Base-by-base conservation (phyloP, 805 yeast genomes). In the Wickerhamiella bombiphila region DNA sequence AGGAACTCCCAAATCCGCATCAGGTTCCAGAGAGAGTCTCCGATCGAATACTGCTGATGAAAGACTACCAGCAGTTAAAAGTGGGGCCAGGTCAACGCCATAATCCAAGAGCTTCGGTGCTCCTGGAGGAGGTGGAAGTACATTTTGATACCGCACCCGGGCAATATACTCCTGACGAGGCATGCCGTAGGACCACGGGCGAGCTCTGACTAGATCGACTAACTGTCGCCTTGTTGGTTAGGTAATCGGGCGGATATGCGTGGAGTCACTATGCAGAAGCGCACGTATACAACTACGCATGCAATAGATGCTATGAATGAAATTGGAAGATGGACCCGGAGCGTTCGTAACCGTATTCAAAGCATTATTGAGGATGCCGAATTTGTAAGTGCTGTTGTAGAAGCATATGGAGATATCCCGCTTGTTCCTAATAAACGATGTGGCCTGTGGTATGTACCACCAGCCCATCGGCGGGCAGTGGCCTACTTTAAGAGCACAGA, bases 401-500 rank as follows among this genome's bases (percentile, higher is more conserved):
- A 56, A 0, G 47, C 61, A 0, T 66, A 57, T 44, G 30, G 30
- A 5, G 36, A 29, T 0, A 46, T 49, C 9, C 65, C 57, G 9
- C 40, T 61, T 3, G 53, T 60, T 3, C 79, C 94, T 4, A 85
- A 85, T 54, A 88, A 80, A 53, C 59, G 95, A 36, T 83, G 94
- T 56, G 95, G 95, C 0, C 51, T 71, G 11, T 85, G 95, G 95
- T 85, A 85, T 48, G 70, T 76, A 3, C 62, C 69, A 0, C 74
- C 79, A 0, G 39, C 42, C 0, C 33, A 46, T 0, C 60, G 57
- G 18, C 32, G 38, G 0, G 72, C 68, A 3, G 64, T 76, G 0
- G 70, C 76, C 14, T 83, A 85, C 51, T 85, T 85, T 60, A 85
- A 85, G 51, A 79, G 93, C 19, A 85, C 95, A 0, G 95, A 85